phyloP scores from a whole-genome alignment of 2,329 filamentous ascomycete genomes.

The Aureobasidium sp. region DNA sequence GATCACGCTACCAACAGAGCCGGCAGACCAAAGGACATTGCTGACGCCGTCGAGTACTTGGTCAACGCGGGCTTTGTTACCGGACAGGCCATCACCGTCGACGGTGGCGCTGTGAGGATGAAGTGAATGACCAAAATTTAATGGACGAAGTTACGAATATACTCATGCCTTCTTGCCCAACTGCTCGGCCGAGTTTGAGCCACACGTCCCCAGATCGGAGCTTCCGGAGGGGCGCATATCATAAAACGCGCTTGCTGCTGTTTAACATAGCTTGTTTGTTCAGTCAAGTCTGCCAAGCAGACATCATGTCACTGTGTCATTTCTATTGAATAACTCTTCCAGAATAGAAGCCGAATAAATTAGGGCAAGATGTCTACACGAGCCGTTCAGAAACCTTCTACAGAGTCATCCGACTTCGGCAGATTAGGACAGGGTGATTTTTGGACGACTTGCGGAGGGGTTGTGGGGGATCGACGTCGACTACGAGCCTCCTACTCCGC shows the following conservation, averaged over 20 bases:
- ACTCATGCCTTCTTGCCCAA: background rate
- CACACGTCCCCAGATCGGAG: background rate
- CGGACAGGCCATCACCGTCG: constrained; percentile 39
- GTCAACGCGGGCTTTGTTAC: constrained; percentile 36
- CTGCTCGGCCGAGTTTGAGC: constrained; percentile 2
- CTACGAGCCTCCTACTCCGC: no score
- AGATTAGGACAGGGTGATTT: background rate
- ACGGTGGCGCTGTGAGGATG: constrained; percentile 36
- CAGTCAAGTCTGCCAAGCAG: background rate
- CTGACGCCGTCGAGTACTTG: constrained; percentile 35
- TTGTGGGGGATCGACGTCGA: constrained; percentile 1
- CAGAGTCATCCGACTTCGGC: background rate
- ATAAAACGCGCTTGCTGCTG: background rate
- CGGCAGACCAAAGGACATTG: constrained; percentile 42
- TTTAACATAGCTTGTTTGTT: background rate
- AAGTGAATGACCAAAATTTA: constrained; percentile 18
- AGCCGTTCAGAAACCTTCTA: background rate
- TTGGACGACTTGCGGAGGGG: background rate
- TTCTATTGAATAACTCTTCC: background rate
- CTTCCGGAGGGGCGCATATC: background rate
- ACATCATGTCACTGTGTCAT: background rate
- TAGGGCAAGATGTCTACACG: background rate
- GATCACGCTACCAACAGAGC: constrained; percentile 46
- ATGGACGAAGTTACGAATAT: background rate
- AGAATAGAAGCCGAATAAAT: background rate